A percentile compares a stretch with the other conserved stretches of the same genome.
phyloP scores from a whole-genome alignment of 2,329 filamentous ascomycete genomes.

The Fusarium luffae region DNA sequence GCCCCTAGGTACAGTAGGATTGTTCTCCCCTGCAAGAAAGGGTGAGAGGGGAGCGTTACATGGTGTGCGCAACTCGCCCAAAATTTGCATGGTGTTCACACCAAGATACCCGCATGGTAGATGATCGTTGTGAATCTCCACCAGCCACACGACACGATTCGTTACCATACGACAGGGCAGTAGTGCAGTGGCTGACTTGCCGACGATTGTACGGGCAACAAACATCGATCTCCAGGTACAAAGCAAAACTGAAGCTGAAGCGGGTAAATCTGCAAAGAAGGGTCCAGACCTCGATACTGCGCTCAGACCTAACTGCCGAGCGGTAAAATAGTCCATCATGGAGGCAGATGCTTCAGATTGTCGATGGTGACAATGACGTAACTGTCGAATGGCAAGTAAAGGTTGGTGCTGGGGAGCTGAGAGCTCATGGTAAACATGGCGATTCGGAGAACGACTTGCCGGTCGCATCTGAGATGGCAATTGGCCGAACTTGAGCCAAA shows the following conservation, averaged over 20 bases:
- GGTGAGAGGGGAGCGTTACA: conserved; percentile 31
- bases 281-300: background rate
- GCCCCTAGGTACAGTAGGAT: background rate
- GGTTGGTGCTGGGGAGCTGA: background rate
- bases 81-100: conserved; percentile 30
- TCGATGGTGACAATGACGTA: conserved; percentile 9
- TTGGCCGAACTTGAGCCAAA: conserved; percentile 8
- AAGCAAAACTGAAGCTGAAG: background rate
- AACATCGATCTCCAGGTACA: conserved; percentile 3
- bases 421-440: background rate
- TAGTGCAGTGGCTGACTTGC: background rate
- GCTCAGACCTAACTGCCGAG: background rate
- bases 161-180: conserved; percentile 1
- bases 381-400: conserved; percentile 1
- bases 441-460: conserved; percentile 6
- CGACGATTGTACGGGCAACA: background rate
- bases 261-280: background rate
- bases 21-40: conserved; percentile 13
- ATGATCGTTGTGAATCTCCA: conserved; percentile 18
- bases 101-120: conserved; percentile 28
- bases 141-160: conserved; percentile 20
- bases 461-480: background rate
- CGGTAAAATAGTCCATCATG: background rate
- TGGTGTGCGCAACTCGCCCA: conserved; percentile 27
- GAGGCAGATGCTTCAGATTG: background rate